phyloP scores from a whole-genome alignment of 139 green algal species.

The Tetraselmis chui region DNA sequence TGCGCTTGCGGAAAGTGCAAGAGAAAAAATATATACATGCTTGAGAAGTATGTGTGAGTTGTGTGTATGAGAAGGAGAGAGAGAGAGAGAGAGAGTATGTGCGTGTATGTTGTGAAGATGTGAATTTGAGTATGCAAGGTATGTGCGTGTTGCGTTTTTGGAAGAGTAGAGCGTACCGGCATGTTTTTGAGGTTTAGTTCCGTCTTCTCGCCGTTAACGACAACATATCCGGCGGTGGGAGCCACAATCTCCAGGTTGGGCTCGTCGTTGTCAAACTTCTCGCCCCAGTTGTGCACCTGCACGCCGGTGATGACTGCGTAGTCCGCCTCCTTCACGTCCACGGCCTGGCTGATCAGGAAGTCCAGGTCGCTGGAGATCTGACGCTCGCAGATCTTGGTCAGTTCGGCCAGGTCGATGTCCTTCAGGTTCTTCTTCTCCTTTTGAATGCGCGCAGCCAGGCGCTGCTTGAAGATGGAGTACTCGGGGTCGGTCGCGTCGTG shows the following conservation, averaged over 20 bases:
- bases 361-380: slow-evolving; percentile 83
- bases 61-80: too few relatives aligned
- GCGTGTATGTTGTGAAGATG: too few relatives aligned
- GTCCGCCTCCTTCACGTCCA: slow-evolving; percentile 71
- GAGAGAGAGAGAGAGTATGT: too few relatives aligned
- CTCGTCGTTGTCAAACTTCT: slow-evolving; percentile 35
- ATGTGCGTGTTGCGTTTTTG: too few relatives aligned
- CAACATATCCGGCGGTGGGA: slow-evolving; percentile 54
- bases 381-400: slow-evolving; percentile 65
- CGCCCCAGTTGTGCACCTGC: slow-evolving; percentile 81
- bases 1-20: too few relatives aligned
- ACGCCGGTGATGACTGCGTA: slow-evolving; percentile 82
- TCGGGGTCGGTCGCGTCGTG: slow-evolving; percentile 79
- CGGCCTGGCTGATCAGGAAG: slow-evolving; percentile 72
- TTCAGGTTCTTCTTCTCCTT: slow-evolving; percentile 27
- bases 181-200: slow-evolving; percentile 60
- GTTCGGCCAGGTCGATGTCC: slow-evolving; percentile 50
- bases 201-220: slow-evolving; percentile 62
- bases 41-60: too few relatives aligned
- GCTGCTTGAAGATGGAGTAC: slow-evolving; percentile 81
- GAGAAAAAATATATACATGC: too few relatives aligned
- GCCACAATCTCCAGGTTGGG: slow-evolving; percentile 71
- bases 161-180: slow-evolving; percentile 6
- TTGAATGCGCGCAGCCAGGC: slow-evolving; percentile 58
- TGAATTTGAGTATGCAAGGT: too few relatives aligned